Percentiles rank a stretch among this genome's conserved stretches.
Conservation (phyloP, 352 stramenopile genomes). For the Phytophthora pluvialis region DNA sequence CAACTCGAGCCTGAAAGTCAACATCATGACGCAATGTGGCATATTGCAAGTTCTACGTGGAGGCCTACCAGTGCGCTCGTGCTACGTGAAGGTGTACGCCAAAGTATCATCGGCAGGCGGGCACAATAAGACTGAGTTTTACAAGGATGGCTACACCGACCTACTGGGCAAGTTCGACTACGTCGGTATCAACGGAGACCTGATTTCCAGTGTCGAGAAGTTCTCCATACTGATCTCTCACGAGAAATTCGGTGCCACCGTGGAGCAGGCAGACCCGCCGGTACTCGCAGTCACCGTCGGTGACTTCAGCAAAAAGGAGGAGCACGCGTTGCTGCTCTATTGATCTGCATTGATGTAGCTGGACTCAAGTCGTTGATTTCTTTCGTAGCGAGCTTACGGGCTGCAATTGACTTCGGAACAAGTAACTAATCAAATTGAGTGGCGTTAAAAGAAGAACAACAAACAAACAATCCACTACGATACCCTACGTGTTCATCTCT, state of each 20-base stretch:
- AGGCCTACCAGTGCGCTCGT: constrained; percentile 47
- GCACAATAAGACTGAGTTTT: constrained; percentile 53
- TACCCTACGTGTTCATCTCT: background rate
- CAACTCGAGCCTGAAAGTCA: constrained; percentile 51
- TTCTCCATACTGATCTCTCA: constrained; percentile 62
- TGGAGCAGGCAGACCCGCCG: constrained; percentile 52
- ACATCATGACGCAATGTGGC: constrained; percentile 54
- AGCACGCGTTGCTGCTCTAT: constrained; percentile 41
- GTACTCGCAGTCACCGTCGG: constrained; percentile 45
- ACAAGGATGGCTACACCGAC: constrained; percentile 87
- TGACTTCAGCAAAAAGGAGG: constrained; percentile 35
- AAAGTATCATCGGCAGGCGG: constrained; percentile 29
- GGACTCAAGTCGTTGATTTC: background rate
- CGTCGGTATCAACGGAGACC: constrained; percentile 66
- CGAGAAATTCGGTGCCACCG: constrained; percentile 45
- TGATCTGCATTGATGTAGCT: constrained; percentile 8
- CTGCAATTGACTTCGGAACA: background rate
- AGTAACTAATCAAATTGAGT: background rate
- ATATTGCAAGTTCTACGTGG: constrained; percentile 59
- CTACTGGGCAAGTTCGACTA: constrained; percentile 80
- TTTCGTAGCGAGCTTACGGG: background rate
- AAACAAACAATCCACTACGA: constrained; percentile 1
- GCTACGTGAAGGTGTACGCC: constrained; percentile 78
- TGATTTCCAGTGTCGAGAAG: constrained; percentile 88
- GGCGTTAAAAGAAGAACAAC: background rate